A percentile compares a stretch with the other conserved stretches of the same genome.
phyloP scores from a whole-genome alignment of 352 stramenopile genomes.

The Thraustochytrium sp. region DNA sequence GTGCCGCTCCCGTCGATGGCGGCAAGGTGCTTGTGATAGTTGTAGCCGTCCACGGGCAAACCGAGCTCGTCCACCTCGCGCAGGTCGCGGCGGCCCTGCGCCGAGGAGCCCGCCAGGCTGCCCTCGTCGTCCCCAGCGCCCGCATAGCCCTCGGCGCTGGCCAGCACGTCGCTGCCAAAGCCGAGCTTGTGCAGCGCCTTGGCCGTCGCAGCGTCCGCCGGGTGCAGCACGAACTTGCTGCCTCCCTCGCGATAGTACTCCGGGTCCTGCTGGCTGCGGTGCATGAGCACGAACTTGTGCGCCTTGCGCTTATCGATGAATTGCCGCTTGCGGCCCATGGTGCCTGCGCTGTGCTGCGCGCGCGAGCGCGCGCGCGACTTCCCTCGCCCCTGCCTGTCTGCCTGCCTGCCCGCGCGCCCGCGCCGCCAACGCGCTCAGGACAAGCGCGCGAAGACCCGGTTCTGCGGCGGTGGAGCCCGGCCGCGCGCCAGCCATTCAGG shows the following conservation, averaged over 20 bases:
- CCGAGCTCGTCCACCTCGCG: conserved; percentile 70
- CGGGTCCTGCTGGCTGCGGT: conserved; percentile 38
- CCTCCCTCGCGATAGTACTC: conserved; percentile 37
- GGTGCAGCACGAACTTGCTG: conserved; percentile 39
- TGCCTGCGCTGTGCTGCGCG: not conserved
- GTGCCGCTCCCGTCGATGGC: conserved; percentile 76
- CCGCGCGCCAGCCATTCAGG: too few relatives aligned
- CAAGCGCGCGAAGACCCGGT: too few relatives aligned
- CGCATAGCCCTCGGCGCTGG: not conserved
- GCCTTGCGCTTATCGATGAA: conserved; percentile 43
- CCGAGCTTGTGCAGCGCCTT: conserved; percentile 32
- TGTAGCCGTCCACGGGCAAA: conserved; percentile 80
- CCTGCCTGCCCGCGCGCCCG: not conserved
- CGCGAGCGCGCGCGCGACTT: not conserved
- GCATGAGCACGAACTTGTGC: conserved; percentile 44
- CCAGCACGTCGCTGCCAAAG: not conserved
- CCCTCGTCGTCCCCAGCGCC: not conserved
- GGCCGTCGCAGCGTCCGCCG: not conserved
- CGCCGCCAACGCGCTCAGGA: too few relatives aligned
- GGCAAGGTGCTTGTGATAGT: conserved; percentile 79
- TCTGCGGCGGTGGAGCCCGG: too few relatives aligned
- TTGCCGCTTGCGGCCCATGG: conserved; percentile 33
- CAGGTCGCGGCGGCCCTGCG: not conserved
- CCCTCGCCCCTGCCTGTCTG: not conserved
- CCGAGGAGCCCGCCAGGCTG: not conserved